Evolutionary conservation across 805 yeast species (phyloP), one percentile per base, ranked within the genome.

Genomic region (Myxozyma neglecta): DNA sequence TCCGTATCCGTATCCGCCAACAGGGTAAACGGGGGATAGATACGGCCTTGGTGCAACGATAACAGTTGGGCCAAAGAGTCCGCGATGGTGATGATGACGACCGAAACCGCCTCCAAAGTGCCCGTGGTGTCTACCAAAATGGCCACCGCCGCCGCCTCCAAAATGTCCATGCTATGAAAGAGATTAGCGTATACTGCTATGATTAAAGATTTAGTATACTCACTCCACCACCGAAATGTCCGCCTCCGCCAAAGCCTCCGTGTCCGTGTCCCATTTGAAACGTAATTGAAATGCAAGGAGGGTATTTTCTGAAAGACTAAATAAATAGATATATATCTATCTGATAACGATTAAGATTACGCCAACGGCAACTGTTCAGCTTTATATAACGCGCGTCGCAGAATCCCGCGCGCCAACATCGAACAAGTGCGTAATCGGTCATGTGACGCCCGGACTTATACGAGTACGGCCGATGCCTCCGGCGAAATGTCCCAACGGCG

Each of bases 1-100:
- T 32, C 56, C 56, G 44, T 64, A 64, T 14, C 64, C 66, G 46
- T 64, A 64, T 13, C 65, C 65, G n/a, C 56, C 58, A 13, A 18
- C 59, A 8, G 60, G 57, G 45, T 59, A 62, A 11, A 53, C 59
- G 20, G 52, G 53, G 6, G 60, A 37, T 8, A 57, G 42, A 50
- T 60, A 60, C 2, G 61, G 56, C 14, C 66, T 34, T 16, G 67
- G 67, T 13, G 67, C 63, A 24, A 64, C 60, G 45, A 64, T 45
- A 34, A 64, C 43, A 11, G 67, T 64, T n/a, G 67, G 61, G 13
- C 67, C 67, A 39, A 59, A 53, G 16, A 58, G 45, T 6, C 35
- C 45, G 46, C 53, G 29, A 32, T 42, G 44, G 52, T 40, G 56
- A 52, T 55, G 57, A 39, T 57, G 60, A 32, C 50, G 60, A 32